Conservation (phyloP, 768 basidiomycete species). For the Leccinellum rugosiceps region DNA sequence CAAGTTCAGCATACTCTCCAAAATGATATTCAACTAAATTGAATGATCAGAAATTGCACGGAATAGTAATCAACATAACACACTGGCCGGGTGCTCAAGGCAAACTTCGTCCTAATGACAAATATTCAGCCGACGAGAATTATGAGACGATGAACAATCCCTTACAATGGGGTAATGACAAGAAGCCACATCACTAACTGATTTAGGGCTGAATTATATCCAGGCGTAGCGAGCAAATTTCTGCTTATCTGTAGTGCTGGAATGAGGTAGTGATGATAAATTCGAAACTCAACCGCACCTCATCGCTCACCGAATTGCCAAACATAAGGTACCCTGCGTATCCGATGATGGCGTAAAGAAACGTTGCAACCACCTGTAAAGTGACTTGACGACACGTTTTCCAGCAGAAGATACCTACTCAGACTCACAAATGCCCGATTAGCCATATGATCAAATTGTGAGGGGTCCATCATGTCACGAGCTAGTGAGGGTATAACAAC, state of each 20-base stretch:
- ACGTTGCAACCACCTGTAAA: slow-evolving; percentile 56
- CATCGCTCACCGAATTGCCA: slow-evolving; percentile 72
- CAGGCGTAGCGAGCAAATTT: slow-evolving; percentile 69
- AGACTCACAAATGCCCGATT: slow-evolving; percentile 81
- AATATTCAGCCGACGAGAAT: slow-evolving; percentile 14
- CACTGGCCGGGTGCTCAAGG: slow-evolving; percentile 77
- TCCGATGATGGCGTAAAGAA: slow-evolving; percentile 65
- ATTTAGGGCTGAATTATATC: slow-evolving; percentile 72
- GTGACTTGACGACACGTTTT: neutral
- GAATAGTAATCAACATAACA: slow-evolving; percentile 21
- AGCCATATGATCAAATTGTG: slow-evolving; percentile 76
- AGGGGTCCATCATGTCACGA: slow-evolving; percentile 84
- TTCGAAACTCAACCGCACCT: slow-evolving; percentile 45
- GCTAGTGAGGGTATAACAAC: slow-evolving; percentile 89
- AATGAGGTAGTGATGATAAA: neutral
- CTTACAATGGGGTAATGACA: slow-evolving; percentile 72
- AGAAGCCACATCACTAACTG: slow-evolving; percentile 81
- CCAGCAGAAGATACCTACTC: neutral
- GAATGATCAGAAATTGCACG: neutral
- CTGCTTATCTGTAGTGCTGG: slow-evolving; percentile 62
- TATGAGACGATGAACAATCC: neutral
- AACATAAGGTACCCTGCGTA: slow-evolving; percentile 91
- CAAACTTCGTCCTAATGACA: slow-evolving; percentile 73
- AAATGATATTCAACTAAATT: slow-evolving; percentile 70
- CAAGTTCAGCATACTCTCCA: slow-evolving; percentile 75